Base-by-base conservation (phyloP, 2,329 filamentous ascomycete species). In the Gliomastix tumulicola region DNA sequence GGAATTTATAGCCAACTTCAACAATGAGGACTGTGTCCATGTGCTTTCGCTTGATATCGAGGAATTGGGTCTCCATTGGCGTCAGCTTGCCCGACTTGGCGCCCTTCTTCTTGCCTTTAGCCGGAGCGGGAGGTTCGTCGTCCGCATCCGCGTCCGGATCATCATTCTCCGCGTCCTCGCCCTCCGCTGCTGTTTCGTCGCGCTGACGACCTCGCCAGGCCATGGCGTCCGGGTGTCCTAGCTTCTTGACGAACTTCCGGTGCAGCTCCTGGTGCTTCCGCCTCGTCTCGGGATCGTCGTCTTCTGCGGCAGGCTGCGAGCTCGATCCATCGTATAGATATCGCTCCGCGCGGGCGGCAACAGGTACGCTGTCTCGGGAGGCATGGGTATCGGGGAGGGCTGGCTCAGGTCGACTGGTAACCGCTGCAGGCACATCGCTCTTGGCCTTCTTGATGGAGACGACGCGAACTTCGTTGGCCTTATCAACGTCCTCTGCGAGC, bases 1-100 rank as follows among this genome's bases (percentile, higher is more conserved):
- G 82, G 62, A 94, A 98, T 57, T 98, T 98, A 65, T 98, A 98
- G 35, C 92, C 92, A 8, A 97, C 92, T 57, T 98, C 90, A 36
- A 97, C 81, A 11, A 97, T 84, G 37, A 98, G 70, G 16, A 98
- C 51, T 0, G 90, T 92, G 54, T 97, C 92, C 65, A 88, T 74
- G 55, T 97, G 82, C 48, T 90, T 86, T 41, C 80, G 74, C 64
- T 98, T 98, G 59, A 98, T 94, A 15, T 94, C 89, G 6, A 98
- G 71, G 40, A 95, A 84, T 51, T 97, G 92, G 28, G 84, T 76
- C 57, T 97, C 89, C 80, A 98, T 84, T 0, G 92, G 92, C 1
- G 92, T 98, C 41, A 98, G 74, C 56, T 96, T 96, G 37, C 73
- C 72, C 3, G 72, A 69, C 56, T 78, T 81, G n/a, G 75, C 42